Evolutionary conservation across 2,329 filamentous ascomycete genomes (phyloP).

Genomic region (Beauveria sp.): DNA sequence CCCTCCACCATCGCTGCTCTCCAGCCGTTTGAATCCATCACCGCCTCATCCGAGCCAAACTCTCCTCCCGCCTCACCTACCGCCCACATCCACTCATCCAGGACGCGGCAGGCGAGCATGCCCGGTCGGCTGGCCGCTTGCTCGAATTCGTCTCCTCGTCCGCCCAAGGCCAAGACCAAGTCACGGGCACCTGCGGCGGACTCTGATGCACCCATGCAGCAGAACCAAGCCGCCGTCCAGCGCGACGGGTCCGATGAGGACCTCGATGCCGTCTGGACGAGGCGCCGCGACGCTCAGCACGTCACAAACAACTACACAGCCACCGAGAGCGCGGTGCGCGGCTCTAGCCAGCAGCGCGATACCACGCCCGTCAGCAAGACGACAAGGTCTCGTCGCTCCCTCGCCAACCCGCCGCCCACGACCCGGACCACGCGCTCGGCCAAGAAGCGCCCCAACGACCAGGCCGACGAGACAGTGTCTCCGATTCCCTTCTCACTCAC

Average conservation of each 20-base stretch:
- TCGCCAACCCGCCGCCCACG: constrained; percentile 24
- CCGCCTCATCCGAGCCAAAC: constrained; percentile 25
- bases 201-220: constrained; percentile 7
- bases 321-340: constrained; percentile 33
- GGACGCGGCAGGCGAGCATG: constrained; percentile 28
- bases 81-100: constrained; percentile 6
- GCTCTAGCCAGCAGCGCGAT: constrained; percentile 19
- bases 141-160: constrained; percentile 25
- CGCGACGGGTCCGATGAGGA: constrained; percentile 16
- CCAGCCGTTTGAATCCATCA: neutral
- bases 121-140: constrained; percentile 29
- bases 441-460: constrained; percentile 47
- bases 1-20: constrained; percentile 11
- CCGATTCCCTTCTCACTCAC: constrained; percentile 43
- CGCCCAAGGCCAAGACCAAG: constrained; percentile 20
- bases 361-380: constrained; percentile 26
- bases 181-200: neutral
- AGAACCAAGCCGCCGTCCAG: constrained; percentile 14
- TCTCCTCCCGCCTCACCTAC: constrained; percentile 22
- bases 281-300: constrained; percentile 30
- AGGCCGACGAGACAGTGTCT: constrained; percentile 45
- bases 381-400: constrained; percentile 29
- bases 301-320: constrained; percentile 29
- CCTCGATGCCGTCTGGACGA: constrained; percentile 25
- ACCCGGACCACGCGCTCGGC: constrained; percentile 41